phyloP scores from a whole-genome alignment of 305 asterid genomes.

The Fraxinus platypoda region DNA sequence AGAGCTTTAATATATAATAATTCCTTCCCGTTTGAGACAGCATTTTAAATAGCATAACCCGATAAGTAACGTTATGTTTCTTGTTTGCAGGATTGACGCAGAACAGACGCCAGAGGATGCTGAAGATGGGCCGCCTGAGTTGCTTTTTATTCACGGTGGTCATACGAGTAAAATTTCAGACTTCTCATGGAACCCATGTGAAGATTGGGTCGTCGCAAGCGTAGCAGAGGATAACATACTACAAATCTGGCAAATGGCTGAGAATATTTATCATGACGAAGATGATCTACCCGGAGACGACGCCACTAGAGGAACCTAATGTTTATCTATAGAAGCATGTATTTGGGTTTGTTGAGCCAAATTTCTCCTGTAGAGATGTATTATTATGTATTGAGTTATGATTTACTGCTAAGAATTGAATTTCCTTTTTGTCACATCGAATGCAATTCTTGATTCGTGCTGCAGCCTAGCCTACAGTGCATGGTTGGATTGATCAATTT shows the following conservation, averaged over 20 bases:
- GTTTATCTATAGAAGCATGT: neutral
- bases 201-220: slow-evolving; percentile 96
- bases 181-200: slow-evolving; percentile 96
- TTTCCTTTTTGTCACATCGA: neutral
- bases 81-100: slow-evolving; percentile 62
- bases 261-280: slow-evolving; percentile 84
- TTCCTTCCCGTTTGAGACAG: neutral
- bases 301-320: slow-evolving; percentile 41
- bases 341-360: neutral
- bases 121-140: slow-evolving; percentile 91
- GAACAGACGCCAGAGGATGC: slow-evolving; percentile 85
- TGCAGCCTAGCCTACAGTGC: neutral
- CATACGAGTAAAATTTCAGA: slow-evolving; percentile 89
- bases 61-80: neutral
- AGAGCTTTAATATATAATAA: neutral
- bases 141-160: slow-evolving; percentile 89
- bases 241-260: slow-evolving; percentile 97
- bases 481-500: neutral
- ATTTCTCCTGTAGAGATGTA: neutral
- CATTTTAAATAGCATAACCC: neutral
- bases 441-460: neutral
- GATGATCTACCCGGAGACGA: slow-evolving; percentile 80
- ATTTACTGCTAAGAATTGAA: neutral
- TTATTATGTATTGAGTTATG: neutral
- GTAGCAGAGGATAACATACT: slow-evolving; percentile 91